These are phyloP conservation scores for Phaeosphaeriaceae sp. DNA, from an alignment of 2,329 filamentous ascomycete species.

Conservation along the genomic window DNA sequence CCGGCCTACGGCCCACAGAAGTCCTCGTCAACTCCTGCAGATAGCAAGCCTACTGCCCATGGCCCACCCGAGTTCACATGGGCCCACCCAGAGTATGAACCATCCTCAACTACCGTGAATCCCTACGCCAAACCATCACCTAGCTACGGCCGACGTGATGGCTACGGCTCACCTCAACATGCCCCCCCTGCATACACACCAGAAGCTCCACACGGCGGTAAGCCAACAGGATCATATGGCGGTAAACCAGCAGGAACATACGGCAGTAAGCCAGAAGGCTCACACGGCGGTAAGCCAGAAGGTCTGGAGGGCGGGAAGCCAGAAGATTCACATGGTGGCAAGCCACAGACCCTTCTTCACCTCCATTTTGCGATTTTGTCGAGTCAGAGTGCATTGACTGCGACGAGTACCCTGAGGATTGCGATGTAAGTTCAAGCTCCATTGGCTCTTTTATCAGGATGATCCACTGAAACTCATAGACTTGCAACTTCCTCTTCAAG, in stretches of 20 bases:
- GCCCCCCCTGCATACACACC: neutral
- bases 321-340: neutral
- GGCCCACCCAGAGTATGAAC: neutral
- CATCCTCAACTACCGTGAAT: neutral
- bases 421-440: slow-evolving; percentile 2
- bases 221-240: neutral
- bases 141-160: neutral
- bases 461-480: neutral
- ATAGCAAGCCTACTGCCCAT: neutral
- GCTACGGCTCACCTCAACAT: neutral
- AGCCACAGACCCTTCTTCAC: neutral
- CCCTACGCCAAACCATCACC: neutral
- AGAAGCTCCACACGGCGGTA: neutral
- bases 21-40: neutral
- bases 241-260: neutral
- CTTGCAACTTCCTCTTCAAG: slow-evolving; percentile 12
- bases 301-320: neutral
- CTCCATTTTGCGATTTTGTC: slow-evolving; percentile 5
- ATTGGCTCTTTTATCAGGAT: neutral
- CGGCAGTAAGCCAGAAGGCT: neutral
- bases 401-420: slow-evolving; percentile 4
- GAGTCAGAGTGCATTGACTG: slow-evolving; percentile 6
- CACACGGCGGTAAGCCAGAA: neutral
- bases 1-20: neutral
- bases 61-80: neutral